Conservation (phyloP, 495 filamentous ascomycete species). For the Coniosporium apollinis region DNA sequence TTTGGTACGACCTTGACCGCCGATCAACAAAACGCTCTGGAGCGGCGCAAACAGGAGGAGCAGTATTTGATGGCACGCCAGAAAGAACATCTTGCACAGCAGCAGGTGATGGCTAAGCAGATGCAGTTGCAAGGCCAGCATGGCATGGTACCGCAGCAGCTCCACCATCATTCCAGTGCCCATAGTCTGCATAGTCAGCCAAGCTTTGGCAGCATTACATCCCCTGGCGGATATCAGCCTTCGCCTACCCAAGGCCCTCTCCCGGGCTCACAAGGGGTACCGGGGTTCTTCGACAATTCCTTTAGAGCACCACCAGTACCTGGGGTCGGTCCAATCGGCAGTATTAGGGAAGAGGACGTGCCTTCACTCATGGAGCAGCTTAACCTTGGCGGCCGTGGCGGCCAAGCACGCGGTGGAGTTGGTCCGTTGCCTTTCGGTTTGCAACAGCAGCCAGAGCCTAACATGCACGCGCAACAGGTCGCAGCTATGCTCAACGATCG, state of each 20-base stretch:
- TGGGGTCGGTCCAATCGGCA: constrained; percentile 31
- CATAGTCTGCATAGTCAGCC: constrained; percentile 94
- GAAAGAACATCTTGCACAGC: constrained; percentile 79
- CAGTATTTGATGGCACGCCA: constrained; percentile 92
- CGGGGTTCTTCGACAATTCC: constrained; percentile 58
- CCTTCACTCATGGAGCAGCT: constrained; percentile 42
- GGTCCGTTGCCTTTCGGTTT: constrained; percentile 26
- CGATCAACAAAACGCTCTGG: constrained; percentile 92
- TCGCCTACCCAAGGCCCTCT: constrained; percentile 59
- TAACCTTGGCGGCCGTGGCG: constrained; percentile 33
- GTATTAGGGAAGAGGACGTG: constrained; percentile 42
- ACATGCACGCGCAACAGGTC: constrained; percentile 40
- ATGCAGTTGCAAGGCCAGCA: constrained; percentile 42
- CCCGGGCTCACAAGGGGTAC: constrained; percentile 35
- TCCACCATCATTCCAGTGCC: constrained; percentile 86
- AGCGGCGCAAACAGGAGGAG: constrained; percentile 92
- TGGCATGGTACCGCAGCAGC: constrained; percentile 32
- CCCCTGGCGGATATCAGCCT: constrained; percentile 57
- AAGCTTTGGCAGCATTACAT: constrained; percentile 81
- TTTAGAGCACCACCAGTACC: constrained; percentile 29
- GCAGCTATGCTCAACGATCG: constrained; percentile 42
- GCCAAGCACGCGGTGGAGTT: constrained; percentile 35
- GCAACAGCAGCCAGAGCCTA: constrained; percentile 34
- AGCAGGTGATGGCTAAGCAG: constrained; percentile 63
- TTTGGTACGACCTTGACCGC: constrained; percentile 96